A percentile compares a stretch with the other conserved stretches of the same genome.
These are phyloP conservation scores for Anthoceros angustus DNA, from an alignment of 225 moss, liverwort and hornwort genomes.

Conservation along the genomic window DNA sequence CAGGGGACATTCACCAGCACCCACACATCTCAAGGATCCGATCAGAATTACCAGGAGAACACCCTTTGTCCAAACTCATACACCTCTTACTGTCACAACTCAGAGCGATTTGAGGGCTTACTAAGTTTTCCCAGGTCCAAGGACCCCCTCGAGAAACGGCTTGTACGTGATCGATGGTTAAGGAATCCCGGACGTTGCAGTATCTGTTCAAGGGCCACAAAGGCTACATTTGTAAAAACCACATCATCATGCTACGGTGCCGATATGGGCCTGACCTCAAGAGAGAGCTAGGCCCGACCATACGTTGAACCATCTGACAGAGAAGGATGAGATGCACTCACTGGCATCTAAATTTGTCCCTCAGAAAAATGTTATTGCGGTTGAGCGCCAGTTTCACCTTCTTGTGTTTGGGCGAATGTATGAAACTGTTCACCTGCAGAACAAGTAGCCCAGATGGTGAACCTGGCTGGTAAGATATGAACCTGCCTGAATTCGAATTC, in stretches of 20 bases:
- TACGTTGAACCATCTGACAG: neutral
- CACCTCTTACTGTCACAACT: neutral
- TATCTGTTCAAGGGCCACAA: slow-evolving; percentile 39
- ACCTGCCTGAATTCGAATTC: too few species aligned
- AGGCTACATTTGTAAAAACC: neutral
- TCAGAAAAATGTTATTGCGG: slow-evolving; percentile 76
- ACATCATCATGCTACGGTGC: neutral
- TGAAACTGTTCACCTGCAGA: slow-evolving; percentile 55
- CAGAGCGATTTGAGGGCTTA: slow-evolving; percentile 20
- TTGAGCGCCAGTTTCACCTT: slow-evolving; percentile 60
- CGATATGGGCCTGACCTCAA: too few species aligned
- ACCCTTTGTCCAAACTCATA: neutral
- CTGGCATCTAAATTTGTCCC: slow-evolving; percentile 97
- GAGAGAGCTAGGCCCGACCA: neutral
- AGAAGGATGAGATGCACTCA: slow-evolving; percentile 19
- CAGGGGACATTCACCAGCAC: too few species aligned
- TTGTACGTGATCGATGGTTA: slow-evolving; percentile 91
- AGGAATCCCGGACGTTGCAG: slow-evolving; percentile 49
- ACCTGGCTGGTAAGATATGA: too few species aligned
- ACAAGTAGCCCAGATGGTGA: neutral
- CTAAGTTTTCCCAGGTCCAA: slow-evolving; percentile 98
- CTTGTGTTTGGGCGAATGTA: slow-evolving; percentile 49
- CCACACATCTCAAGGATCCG: too few species aligned
- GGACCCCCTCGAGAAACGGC: slow-evolving; percentile 87
- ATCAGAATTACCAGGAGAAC: neutral